These are phyloP conservation scores for Pseudozyma pruni DNA, from an alignment of 1,284 basidiomycete genomes.

Conservation along the genomic window DNA sequence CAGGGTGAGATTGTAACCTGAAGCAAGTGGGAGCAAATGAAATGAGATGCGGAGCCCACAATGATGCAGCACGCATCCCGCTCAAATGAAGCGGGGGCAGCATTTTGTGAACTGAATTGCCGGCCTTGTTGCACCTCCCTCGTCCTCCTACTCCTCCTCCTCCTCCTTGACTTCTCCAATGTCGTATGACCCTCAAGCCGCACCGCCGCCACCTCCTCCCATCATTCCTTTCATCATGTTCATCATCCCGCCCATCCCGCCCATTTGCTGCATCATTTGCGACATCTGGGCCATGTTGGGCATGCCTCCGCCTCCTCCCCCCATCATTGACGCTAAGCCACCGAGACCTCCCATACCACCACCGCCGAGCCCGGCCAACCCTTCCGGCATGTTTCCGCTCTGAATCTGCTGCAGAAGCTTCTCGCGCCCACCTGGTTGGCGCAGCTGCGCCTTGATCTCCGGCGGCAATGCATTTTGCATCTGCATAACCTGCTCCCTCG, in stretches of 20 bases:
- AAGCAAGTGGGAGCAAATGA: too few relatives aligned
- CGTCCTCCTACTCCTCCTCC: too few relatives aligned
- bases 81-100: too few relatives aligned
- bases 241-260: conserved; percentile 69
- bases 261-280: conserved; percentile 69
- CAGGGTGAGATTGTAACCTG: too few relatives aligned
- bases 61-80: too few relatives aligned
- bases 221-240: conserved; percentile 84
- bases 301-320: conserved; percentile 51
- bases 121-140: too few relatives aligned
- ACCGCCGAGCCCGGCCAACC: conserved; percentile 46
- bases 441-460: conserved; percentile 66
- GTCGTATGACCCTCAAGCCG: not conserved
- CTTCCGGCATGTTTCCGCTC: conserved; percentile 52
- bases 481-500: conserved; percentile 61
- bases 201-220: conserved; percentile 72
- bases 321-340: conserved; percentile 39
- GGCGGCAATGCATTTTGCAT: conserved; percentile 66
- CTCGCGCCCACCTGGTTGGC: conserved; percentile 66
- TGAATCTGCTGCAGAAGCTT: conserved; percentile 58
- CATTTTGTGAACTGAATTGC: too few relatives aligned
- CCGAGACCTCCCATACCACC: conserved; percentile 44
- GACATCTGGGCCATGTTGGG: conserved; percentile 53
- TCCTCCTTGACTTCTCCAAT: too few relatives aligned
- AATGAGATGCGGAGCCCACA: too few relatives aligned